These are phyloP conservation scores for Microsporum audouinii DNA, from an alignment of 2,329 filamentous ascomycete species.

Conservation along the genomic window DNA sequence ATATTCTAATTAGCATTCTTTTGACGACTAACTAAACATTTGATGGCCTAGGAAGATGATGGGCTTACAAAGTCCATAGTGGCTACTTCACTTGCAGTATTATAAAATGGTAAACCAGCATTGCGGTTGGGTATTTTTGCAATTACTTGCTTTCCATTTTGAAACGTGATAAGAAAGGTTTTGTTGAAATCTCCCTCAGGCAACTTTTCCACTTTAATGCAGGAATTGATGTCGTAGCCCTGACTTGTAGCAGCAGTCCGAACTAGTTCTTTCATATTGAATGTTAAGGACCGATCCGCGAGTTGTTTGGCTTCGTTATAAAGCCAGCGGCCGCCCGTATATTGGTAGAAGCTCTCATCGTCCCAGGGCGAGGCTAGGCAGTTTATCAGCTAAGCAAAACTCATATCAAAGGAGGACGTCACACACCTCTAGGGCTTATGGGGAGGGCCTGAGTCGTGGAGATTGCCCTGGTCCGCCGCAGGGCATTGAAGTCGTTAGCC, in stretches of 20 bases:
- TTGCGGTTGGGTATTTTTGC: constrained; percentile 8
- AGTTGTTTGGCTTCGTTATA: constrained; percentile 6
- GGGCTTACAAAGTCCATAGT: constrained; percentile 16
- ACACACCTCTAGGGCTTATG: neutral
- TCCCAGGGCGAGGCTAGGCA: neutral
- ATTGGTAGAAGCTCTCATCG: constrained; percentile 10
- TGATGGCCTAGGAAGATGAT: neutral
- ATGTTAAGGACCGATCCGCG: constrained; percentile 3
- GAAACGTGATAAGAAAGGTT: constrained; percentile 5
- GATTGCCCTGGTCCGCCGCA: neutral
- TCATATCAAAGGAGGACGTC: neutral
- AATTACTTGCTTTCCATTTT: constrained; percentile 5
- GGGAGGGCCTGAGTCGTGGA: neutral
- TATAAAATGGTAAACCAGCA: constrained; percentile 8
- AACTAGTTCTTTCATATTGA: constrained; percentile 5
- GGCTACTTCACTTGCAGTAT: constrained; percentile 11
- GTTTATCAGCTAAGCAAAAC: neutral
- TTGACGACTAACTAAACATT: neutral
- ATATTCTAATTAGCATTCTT: neutral
- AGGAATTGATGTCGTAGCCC: neutral
- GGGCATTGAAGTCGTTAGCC: neutral
- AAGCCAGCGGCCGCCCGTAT: neutral
- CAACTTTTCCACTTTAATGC: constrained; percentile 5
- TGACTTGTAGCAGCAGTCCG: neutral
- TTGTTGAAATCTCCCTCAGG: constrained; percentile 12